Evolutionary conservation across 805 yeast genomes (phyloP), one percentile per base, ranked within the genome.

Genomic region (Myxozyma neotropica): DNA sequence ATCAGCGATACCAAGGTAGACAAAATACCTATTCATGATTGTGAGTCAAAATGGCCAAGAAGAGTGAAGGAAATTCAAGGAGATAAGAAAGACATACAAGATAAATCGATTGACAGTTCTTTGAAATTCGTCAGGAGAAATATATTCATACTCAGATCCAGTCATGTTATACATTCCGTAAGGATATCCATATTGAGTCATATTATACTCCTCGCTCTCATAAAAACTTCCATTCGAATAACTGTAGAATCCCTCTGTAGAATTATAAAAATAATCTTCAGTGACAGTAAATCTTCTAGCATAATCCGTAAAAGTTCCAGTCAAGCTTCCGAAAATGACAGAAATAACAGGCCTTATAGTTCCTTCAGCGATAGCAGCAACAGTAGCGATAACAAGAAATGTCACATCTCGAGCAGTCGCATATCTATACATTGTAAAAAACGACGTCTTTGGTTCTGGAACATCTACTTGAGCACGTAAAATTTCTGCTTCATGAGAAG

Each of bases 321-420:
- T 57, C 26, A 62, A 39, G 27, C 23, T 44, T 4, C 66, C 66
- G 24, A 62, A 60, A 3, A 62, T 31, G 6, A 59, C 49, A 3
- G 57, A 45, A 36, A 59, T 55, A 26, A 44, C 43, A 13, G 79
- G 79, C 53, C 76, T 55, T 6, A 74, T 73, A 8, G 72, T 76
- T n/a, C 79, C 79, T 8, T 73, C 73, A 3, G 71, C 71, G 10
- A 73, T 67, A 1, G 80, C 68, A 51, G 70, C 67, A 27, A 69
- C 38, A 10, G 51, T 44, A 4, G 55, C 55, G 10, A 57, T 6
- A 8, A 53, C 12, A 15, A 60, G 35, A 27, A 58, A 13, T 7
- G 21, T 3, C 17, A 40, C 38, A 56, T 60, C 64, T 12, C 33
- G 4, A 21, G 27, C 6, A n/a, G 58, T 57, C 10, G 64, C 63